A percentile compares a stretch with the other conserved stretches of the same genome.
These are phyloP conservation scores for Capsicum rhomboideum DNA, from an alignment of 257 asterid genomes.

Conservation along the genomic window DNA sequence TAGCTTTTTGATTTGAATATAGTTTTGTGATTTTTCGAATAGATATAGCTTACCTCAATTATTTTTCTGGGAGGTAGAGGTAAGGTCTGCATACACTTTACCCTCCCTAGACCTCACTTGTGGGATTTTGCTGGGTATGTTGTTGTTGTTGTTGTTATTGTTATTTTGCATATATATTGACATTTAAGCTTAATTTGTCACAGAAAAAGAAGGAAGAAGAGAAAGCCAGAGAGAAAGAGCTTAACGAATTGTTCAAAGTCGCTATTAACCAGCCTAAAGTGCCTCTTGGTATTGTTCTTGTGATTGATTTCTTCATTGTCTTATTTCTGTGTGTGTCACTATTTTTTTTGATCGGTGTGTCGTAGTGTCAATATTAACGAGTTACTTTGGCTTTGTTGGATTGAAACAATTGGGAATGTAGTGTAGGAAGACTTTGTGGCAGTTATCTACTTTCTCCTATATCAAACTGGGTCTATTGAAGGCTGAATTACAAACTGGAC, in stretches of 20 bases:
- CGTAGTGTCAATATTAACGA: neutral
- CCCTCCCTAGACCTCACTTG: no score
- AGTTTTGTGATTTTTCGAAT: neutral
- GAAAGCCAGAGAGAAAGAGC: conserved; percentile 86
- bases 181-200: neutral
- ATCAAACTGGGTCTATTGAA: neutral
- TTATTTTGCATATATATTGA: neutral
- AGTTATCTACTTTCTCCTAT: neutral
- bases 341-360: neutral
- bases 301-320: neutral
- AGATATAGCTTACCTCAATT: no score
- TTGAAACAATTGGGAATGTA: neutral
- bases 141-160: neutral
- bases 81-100: no score
- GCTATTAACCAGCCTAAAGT: conserved; percentile 95
- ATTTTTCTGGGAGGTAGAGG: no score
- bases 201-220: conserved; percentile 99
- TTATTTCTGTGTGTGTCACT: neutral
- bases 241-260: conserved; percentile 69
- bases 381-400: neutral
- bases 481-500: neutral
- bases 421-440: neutral
- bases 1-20: neutral
- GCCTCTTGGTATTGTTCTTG: conserved; percentile 54
- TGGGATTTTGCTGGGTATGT: no score